phyloP scores from a whole-genome alignment of 768 basidiomycete species.

The Lanmaoa pseudosensibilis region DNA sequence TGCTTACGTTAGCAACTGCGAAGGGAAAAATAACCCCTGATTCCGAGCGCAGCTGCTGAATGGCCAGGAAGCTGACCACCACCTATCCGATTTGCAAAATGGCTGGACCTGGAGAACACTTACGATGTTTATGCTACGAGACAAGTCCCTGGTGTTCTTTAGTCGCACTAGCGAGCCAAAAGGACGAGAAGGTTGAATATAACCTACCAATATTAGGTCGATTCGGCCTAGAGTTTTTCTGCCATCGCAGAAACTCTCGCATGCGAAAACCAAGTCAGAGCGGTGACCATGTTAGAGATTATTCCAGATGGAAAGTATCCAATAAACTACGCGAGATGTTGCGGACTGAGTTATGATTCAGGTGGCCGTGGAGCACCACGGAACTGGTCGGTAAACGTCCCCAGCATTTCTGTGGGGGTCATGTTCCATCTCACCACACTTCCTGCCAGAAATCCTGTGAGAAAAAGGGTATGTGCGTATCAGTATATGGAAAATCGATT shows the following conservation, averaged over 20 bases:
- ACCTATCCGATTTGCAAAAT: not conserved
- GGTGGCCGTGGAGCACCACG: conserved; percentile 1
- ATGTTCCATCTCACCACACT: conserved; percentile 33
- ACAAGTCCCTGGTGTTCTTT: not conserved
- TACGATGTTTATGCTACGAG: not conserved
- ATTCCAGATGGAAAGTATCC: not conserved
- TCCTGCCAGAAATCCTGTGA: conserved; percentile 30
- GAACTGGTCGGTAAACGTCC: conserved; percentile 12
- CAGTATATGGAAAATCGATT: not conserved
- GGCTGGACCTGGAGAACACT: not conserved
- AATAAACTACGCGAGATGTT: not conserved
- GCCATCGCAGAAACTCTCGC: not conserved
- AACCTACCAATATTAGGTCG: not conserved
- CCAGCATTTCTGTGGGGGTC: conserved; percentile 26
- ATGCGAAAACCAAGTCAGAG: not conserved
- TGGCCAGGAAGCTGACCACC: not conserved
- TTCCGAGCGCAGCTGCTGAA: no score
- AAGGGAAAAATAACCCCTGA: conserved; percentile 4
- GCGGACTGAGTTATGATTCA: conserved; percentile 3
- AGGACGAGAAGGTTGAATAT: not conserved
- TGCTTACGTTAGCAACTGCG: conserved; percentile 5
- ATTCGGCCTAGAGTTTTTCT: not conserved
- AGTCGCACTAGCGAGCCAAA: not conserved
- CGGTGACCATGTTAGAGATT: not conserved
- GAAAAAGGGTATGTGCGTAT: not conserved